Percentiles rank a stretch among this genome's conserved stretches.
phyloP scores from a whole-genome alignment of 129 eudicot genomes.

The Artemisia annua region DNA sequence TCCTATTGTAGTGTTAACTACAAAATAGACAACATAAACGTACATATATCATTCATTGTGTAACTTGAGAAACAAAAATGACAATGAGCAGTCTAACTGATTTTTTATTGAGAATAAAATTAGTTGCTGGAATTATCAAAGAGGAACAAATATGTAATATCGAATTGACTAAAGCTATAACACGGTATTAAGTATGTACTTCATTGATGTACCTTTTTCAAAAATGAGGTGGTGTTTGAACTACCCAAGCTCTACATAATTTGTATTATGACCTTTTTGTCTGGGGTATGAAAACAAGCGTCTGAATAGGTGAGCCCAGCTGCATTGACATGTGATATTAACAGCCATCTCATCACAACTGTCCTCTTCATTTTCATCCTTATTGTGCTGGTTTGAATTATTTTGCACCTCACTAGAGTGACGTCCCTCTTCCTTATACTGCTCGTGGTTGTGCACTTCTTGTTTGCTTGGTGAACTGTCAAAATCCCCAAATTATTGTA shows the following conservation, averaged over 20 bases:
- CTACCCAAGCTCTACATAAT: conserved; percentile 27
- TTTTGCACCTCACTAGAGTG: conserved; percentile 10
- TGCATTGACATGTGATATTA: conserved; percentile 34
- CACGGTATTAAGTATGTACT: neutral
- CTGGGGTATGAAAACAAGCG: conserved; percentile 57
- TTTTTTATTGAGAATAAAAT: too few species aligned
- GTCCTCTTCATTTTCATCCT: conserved; percentile 29
- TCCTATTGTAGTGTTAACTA: neutral
- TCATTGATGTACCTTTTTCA: conserved; percentile 4
- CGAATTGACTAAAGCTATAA: neutral
- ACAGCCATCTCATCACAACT: conserved; percentile 15
- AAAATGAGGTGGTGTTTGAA: conserved; percentile 20
- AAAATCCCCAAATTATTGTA: conserved; percentile 10
- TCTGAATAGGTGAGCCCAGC: conserved; percentile 42
- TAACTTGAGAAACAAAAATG: neutral
- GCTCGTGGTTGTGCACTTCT: conserved; percentile 17
- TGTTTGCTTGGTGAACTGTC: conserved; percentile 34
- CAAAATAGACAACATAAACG: neutral
- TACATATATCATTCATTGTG: neutral
- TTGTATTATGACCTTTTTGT: conserved; percentile 22
- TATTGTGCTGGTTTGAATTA: conserved; percentile 18
- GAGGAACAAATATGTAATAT: neutral
- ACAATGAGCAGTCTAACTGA: neutral
- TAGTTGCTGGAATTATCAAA: neutral
- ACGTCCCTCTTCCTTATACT: conserved; percentile 2